Base-by-base conservation (phyloP, 345 rosid species). In the Turritis glabra region DNA sequence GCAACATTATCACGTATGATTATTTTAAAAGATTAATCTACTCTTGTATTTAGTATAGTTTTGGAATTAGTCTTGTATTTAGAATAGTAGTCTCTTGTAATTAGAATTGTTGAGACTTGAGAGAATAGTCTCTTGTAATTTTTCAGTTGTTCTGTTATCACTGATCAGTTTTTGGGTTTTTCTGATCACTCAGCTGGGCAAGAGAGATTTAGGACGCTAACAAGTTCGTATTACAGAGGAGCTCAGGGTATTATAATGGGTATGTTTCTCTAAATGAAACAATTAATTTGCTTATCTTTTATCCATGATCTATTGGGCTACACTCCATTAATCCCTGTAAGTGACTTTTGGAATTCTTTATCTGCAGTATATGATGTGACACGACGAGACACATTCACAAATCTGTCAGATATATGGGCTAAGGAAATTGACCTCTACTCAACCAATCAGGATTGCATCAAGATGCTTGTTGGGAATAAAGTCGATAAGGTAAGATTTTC, bases 381-480 rank as follows among this genome's bases (percentile, higher is more conserved):
- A 27, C 73, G 92, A 47, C 81, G 98, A 74, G 98, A 91, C 5
- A 91, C 98, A n/a, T 94, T 91, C 83, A 87, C 97, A 18, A 86
- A 94, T 72, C 86, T 94, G 23, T 87, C 97, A 11, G 95, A 90
- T 53, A 81, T 94, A 76, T 91, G 98, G 98, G 96, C 97, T 22
- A 94, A 94, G 72, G 97, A 94, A 80, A 86, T 94, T 40, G 98
- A 94, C 57, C 80, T 90, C 71, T 91, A 93, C 84, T 88, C 93
- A 1, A 93, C 97, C 32, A 93, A 89, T 80, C 97, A 86, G 79
- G 96, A 91, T 52, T 94, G 96, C 84, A 83, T 91, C 82, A 94
- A 91, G 88, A 86, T 94, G 97, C 97, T 94, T 72, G 97, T 94
- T 56, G 98, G 97, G 64, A 94, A 94, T 77, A 94, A 94, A 85